Evolutionary conservation across 305 asterid species (phyloP).

Genomic region (Fraxinus albicans): DNA sequence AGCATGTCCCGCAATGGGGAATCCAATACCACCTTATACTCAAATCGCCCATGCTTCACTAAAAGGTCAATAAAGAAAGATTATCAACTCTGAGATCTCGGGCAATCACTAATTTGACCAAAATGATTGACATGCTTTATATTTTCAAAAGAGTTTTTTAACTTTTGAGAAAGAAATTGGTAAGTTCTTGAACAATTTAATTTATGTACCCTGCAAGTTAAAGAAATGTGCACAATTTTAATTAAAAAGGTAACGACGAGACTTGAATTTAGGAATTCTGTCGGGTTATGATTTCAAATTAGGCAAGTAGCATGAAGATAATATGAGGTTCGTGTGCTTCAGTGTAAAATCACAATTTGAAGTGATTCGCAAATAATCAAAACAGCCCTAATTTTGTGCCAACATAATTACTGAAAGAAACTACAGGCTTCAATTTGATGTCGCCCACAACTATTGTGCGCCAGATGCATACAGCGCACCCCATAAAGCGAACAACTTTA

Average conservation of each 20-base stretch:
- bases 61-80: not conserved
- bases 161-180: not conserved
- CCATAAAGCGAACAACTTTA: not conserved
- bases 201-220: not conserved
- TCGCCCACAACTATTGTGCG: not conserved
- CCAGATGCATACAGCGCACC: not conserved
- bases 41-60: conserved; percentile 13
- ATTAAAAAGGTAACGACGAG: not conserved
- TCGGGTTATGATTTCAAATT: not conserved
- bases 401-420: not conserved
- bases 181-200: not conserved
- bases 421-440: conserved; percentile 15
- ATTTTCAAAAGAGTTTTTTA: not conserved
- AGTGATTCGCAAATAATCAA: conserved; percentile 35
- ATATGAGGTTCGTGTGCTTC: conserved; percentile 40
- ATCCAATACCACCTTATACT: not conserved
- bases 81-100: conserved; percentile 12
- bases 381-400: conserved; percentile 18
- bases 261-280: not conserved
- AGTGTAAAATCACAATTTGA: conserved; percentile 33
- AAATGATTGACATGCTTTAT: not conserved
- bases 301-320: conserved; percentile 14
- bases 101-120: not conserved
- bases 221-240: not conserved
- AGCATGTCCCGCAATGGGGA: not conserved